A percentile compares a stretch with the other conserved stretches of the same genome.
phyloP scores from a whole-genome alignment of 108 stramenopile species.

The Poteriospumella lacustris region DNA sequence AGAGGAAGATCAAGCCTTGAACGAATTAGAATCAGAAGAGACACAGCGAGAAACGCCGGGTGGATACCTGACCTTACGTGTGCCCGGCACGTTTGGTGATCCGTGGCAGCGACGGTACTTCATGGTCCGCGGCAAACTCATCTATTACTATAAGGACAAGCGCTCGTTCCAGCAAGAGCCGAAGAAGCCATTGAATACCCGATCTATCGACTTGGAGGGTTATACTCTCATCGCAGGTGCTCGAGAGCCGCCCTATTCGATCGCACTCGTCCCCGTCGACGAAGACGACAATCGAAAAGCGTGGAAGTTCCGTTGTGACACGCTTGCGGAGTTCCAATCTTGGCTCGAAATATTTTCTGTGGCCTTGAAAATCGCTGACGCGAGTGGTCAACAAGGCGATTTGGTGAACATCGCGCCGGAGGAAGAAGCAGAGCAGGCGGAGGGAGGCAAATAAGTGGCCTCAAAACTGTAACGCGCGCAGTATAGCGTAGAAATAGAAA shows the following conservation, averaged over 20 bases:
- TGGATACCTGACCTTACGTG: background rate
- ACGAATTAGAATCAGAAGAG: background rate
- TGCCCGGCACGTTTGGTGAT: background rate
- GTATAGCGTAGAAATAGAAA: too few relatives aligned
- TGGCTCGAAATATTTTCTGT: background rate
- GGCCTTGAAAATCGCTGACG: background rate
- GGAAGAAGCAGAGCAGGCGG: too few relatives aligned
- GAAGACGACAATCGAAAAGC: conserved; percentile 12
- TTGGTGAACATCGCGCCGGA: too few relatives aligned
- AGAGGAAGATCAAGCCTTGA: background rate
- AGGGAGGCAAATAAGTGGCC: too few relatives aligned
- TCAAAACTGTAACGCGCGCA: too few relatives aligned
- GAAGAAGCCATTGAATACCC: background rate
- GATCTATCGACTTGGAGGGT: background rate
- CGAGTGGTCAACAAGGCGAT: background rate
- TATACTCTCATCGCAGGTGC: background rate
- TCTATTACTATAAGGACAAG: conserved; percentile 30
- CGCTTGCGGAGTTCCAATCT: background rate
- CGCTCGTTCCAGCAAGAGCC: background rate
- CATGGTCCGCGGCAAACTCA: background rate
- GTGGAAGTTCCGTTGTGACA: conserved; percentile 1
- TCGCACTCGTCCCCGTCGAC: background rate
- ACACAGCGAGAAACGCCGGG: background rate
- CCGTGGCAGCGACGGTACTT: conserved; percentile 13
- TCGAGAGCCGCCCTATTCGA: background rate